phyloP scores from a whole-genome alignment of 495 filamentous ascomycete species.

The Aspergillus egyptiacus region DNA sequence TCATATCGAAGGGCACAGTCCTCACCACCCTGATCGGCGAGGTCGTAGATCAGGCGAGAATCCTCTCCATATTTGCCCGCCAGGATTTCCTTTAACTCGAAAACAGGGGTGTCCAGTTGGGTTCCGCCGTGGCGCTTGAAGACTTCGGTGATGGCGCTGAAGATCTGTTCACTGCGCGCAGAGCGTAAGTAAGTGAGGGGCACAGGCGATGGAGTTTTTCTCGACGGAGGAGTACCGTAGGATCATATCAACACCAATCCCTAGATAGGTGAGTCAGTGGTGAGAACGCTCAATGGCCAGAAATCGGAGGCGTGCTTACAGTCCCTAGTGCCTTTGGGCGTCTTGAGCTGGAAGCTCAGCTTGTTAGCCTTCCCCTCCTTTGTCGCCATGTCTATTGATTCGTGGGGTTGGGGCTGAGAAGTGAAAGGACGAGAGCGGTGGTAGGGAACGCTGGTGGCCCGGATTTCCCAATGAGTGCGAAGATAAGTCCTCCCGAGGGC shows the following conservation, averaged over 20 bases:
- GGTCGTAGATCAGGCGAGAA: constrained; percentile 84
- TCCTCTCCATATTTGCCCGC: constrained; percentile 91
- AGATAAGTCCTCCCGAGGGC: constrained; percentile 5
- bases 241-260: constrained; percentile 13
- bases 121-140: constrained; percentile 87
- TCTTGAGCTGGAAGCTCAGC: constrained; percentile 34
- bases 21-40: constrained; percentile 80
- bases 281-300: too few species aligned
- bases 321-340: constrained; percentile 41
- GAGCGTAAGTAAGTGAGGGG: not conserved
- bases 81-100: constrained; percentile 72
- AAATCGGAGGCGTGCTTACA: too few species aligned
- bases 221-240: constrained; percentile 21
- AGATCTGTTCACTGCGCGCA: constrained; percentile 44
- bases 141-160: constrained; percentile 70
- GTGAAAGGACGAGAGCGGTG: constrained; percentile 6
- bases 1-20: constrained; percentile 84
- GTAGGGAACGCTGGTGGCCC: constrained; percentile 3
- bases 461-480: constrained; percentile 11
- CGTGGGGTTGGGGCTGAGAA: not conserved
- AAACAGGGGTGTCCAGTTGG: constrained; percentile 80
- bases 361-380: constrained; percentile 26
- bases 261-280: not conserved
- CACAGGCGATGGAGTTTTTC: not conserved
- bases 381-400: constrained; percentile 22